These are phyloP conservation scores for Sclerotinia borealis DNA, from an alignment of 2,329 filamentous ascomycete species.

Conservation along the genomic window DNA sequence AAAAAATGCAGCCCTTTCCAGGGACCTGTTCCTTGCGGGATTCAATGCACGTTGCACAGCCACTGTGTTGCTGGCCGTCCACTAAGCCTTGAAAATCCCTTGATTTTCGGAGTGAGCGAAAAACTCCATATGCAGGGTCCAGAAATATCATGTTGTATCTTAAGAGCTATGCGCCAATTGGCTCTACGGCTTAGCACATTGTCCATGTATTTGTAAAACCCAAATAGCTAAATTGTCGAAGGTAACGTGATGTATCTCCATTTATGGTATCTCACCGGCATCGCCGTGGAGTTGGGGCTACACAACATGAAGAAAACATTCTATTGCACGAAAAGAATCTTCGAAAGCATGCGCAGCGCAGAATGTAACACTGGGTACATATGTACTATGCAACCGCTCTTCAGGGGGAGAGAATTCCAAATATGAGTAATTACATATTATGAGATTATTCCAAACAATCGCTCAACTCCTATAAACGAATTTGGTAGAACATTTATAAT, in stretches of 20 bases:
- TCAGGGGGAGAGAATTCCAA: not conserved
- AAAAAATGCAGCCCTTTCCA: not conserved
- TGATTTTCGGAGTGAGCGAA: conserved; percentile 1
- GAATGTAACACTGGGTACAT: not conserved
- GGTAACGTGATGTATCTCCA: not conserved
- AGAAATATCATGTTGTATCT: not conserved
- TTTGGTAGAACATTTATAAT: not conserved
- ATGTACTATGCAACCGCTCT: not conserved
- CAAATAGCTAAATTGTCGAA: not conserved
- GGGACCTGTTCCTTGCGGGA: not conserved
- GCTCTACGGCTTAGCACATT: not conserved
- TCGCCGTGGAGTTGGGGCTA: conserved; percentile 4
- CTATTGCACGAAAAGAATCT: conserved; percentile 5
- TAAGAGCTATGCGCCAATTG: not conserved
- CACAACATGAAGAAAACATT: not conserved
- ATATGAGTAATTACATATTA: not conserved
- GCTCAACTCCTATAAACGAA: not conserved
- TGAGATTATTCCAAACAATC: not conserved
- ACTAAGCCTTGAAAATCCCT: not conserved
- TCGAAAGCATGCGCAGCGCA: not conserved
- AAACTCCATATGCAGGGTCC: not conserved
- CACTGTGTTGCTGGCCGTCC: not conserved
- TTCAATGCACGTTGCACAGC: conserved; percentile 3
- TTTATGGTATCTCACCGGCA: not conserved
- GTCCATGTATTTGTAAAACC: not conserved